phyloP scores from a whole-genome alignment of 331 rosid species.

The Erythrophleum ivorense region DNA sequence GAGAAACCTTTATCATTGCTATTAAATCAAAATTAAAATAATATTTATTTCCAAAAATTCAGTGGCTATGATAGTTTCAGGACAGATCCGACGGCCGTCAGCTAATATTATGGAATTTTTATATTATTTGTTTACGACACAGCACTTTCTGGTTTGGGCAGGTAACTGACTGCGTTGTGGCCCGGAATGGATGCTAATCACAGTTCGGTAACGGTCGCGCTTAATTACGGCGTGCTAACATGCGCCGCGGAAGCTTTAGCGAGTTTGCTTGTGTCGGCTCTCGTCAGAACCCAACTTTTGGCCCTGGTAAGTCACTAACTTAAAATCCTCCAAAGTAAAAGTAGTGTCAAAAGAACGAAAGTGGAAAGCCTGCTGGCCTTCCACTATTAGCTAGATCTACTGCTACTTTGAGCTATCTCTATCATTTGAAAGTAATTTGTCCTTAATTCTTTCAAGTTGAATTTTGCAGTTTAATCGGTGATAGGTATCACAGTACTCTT shows the following conservation, averaged over 20 bases:
- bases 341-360: not conserved
- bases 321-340: not conserved
- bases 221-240: slow-evolving; percentile 58
- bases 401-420: not conserved
- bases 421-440: too few species aligned
- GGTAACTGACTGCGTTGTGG: slow-evolving; percentile 30
- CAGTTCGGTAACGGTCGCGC: slow-evolving; percentile 52
- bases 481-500: not conserved
- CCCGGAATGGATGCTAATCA: slow-evolving; percentile 63
- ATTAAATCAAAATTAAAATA: too few species aligned
- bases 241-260: slow-evolving; percentile 61
- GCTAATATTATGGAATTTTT: slow-evolving; percentile 9
- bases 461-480: slow-evolving; percentile 16
- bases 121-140: slow-evolving; percentile 13
- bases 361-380: slow-evolving; percentile 9
- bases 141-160: slow-evolving; percentile 48
- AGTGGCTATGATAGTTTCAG: slow-evolving; percentile 37
- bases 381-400: slow-evolving; percentile 41
- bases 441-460: not conserved
- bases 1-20: too few species aligned
- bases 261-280: slow-evolving; percentile 59
- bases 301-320: slow-evolving; percentile 52
- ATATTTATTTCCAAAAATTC: not conserved
- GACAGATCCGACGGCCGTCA: slow-evolving; percentile 46
- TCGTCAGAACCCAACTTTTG: slow-evolving; percentile 61